Base-by-base conservation (phyloP, 108 stramenopile species). In the Pseudonitzschia multistriata region DNA sequence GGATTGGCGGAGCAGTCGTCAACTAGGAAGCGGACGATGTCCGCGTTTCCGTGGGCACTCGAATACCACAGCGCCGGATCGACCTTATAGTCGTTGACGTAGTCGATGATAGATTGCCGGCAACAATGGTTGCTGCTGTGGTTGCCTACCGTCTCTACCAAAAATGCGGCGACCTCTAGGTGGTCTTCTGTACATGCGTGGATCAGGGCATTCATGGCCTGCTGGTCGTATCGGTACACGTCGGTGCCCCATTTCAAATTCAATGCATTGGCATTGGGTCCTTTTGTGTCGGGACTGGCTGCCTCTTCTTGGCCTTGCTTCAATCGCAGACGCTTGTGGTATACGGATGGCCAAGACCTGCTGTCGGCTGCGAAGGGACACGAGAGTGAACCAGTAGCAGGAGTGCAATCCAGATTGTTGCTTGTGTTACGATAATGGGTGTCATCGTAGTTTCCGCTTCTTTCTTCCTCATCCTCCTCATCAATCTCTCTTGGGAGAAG, bases 21-120 rank as follows among this genome's bases (percentile, higher is more conserved):
- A 0, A 73, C 25, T 19, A 73, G 49, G 21, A 53, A 15, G 0
- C 36, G 4, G 0, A 65, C 72, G 42, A 73, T 73, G 24, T 21
- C 37, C 0, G 63, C 49, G 64, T 55, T 49, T 11, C 72, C 72
- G n/a, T 62, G 49, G 13, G 72, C 72, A 6, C 56, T 49, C 0
- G 72, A 62, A 37, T 73, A 52, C 72, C 72, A 73, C 40, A 73
- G n/a, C n/a, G 72, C 52, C 25, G 72, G 49, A 65, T 73, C 72
- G 27, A 73, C 63, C n/a, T 55, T 53, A 49, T 73, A 65, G 40
- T 25, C 63, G 64, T 73, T 73, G 63, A 65, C 72, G 3, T 39
- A 10, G 42, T 37, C 27, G 37, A 37, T 3, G 30, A 54, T 61
- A 33, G 30, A 30, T 48, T 61, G 17, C 21, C 49, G 25, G 31